Percentiles rank a stretch among this genome's conserved stretches.
These are phyloP conservation scores for Plasmodium knowlesi DNA, from an alignment of 169 alveolate genomes.

Conservation along the genomic window DNA sequence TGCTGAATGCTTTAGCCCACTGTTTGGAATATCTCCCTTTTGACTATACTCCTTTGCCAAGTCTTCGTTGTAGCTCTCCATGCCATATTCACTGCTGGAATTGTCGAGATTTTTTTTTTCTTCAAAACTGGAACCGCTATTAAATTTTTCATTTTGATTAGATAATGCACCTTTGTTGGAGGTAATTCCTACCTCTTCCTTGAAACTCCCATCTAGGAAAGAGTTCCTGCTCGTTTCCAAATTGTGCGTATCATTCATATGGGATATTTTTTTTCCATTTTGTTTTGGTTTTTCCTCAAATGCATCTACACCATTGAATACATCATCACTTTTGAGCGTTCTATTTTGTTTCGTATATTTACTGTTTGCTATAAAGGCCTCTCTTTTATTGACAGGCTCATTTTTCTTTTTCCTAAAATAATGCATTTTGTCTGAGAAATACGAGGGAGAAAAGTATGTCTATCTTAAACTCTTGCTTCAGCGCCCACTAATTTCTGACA, in stretches of 20 bases:
- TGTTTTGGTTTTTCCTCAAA: neutral
- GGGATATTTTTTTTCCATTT: neutral
- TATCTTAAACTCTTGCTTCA: neutral
- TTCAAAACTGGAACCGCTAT: neutral
- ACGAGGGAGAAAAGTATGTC: neutral
- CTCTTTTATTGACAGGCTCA: conserved; percentile 28
- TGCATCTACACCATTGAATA: neutral
- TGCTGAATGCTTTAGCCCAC: neutral
- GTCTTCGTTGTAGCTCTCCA: conserved; percentile 20
- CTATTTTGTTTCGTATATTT: conserved; percentile 20
- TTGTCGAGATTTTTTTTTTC: neutral
- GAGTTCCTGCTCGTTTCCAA: conserved; percentile 40
- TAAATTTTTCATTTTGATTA: neutral
- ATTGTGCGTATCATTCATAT: neutral
- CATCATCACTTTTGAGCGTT: conserved; percentile 6
- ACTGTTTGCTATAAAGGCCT: conserved; percentile 44
- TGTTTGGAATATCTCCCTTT: neutral
- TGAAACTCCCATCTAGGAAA: conserved; percentile 23
- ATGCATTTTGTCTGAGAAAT: conserved; percentile 17
- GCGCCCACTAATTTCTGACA: neutral
- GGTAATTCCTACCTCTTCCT: neutral
- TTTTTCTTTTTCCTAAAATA: conserved; percentile 47
- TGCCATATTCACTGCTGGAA: conserved; percentile 26
- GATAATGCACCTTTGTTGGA: neutral
- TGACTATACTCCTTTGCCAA: conserved; percentile 4